Conservation (phyloP, 2,329 filamentous ascomycete genomes). For the Monosporascus cannonballus region DNA sequence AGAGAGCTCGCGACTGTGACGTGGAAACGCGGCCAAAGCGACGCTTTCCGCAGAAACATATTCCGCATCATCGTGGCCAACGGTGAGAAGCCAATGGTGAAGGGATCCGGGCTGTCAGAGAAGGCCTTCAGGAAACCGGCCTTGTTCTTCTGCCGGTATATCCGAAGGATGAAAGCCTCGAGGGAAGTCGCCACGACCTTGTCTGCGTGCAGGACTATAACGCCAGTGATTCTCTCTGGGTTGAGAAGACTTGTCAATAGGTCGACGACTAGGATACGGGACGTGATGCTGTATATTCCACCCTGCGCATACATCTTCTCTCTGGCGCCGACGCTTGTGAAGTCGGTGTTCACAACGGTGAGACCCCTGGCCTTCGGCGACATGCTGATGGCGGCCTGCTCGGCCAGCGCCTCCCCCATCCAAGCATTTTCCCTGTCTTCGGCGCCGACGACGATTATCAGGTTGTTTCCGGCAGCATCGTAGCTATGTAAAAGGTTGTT, state of each 20-base stretch:
- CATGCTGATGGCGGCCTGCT: conserved; percentile 88
- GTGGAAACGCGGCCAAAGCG: conserved; percentile 91
- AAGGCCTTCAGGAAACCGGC: conserved; percentile 92
- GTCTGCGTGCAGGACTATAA: conserved; percentile 86
- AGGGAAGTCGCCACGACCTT: conserved; percentile 77
- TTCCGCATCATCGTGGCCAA: conserved; percentile 88
- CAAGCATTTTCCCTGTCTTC: conserved; percentile 92
- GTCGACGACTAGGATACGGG: conserved; percentile 90
- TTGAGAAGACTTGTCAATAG: conserved; percentile 78
- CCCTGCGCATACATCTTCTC: conserved; percentile 89
- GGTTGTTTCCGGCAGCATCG: conserved; percentile 89
- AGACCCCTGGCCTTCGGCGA: conserved; percentile 77
- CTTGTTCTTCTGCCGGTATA: conserved; percentile 94
- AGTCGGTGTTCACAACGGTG: conserved; percentile 89
- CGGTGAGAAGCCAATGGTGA: conserved; percentile 81
- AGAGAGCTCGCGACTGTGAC: conserved; percentile 82
- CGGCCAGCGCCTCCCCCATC: conserved; percentile 92
- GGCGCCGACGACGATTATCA: conserved; percentile 83
- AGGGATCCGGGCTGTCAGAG: conserved; percentile 86
- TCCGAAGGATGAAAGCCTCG: conserved; percentile 90
- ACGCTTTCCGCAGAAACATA: conserved; percentile 80
- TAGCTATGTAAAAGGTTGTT: conserved; percentile 97
- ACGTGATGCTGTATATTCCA: conserved; percentile 93
- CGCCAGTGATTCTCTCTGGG: conserved; percentile 77
- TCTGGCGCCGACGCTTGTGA: conserved; percentile 76